A percentile compares a stretch with the other conserved stretches of the same genome.
These are phyloP conservation scores for Lactarius tabidus DNA, from an alignment of 768 basidiomycete genomes.

Conservation along the genomic window DNA sequence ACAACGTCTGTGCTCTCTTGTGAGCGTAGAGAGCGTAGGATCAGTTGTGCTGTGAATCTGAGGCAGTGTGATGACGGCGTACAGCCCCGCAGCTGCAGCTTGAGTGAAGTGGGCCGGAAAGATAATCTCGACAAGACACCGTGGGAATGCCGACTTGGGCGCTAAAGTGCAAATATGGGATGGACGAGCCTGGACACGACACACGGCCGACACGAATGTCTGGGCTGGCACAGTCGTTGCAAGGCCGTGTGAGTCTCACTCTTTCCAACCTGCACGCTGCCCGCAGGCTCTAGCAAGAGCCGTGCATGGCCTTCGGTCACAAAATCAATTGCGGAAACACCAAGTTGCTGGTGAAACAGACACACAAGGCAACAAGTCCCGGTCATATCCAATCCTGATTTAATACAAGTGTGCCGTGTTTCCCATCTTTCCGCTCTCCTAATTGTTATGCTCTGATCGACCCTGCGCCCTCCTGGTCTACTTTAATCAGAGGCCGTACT, in stretches of 20 bases:
- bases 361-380: constrained; percentile 1
- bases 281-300: neutral
- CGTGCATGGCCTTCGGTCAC: neutral
- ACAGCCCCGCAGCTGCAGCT: too few relatives aligned
- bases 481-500: constrained; percentile 3
- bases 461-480: constrained; percentile 5
- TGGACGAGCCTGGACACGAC: neutral
- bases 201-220: neutral
- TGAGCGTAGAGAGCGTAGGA: neutral
- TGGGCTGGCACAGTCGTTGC: neutral
- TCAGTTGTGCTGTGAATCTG: neutral
- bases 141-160: neutral
- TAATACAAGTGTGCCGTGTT: neutral
- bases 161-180: neutral
- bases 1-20: neutral
- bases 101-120: neutral
- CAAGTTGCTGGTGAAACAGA: constrained; percentile 19
- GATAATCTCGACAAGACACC: neutral
- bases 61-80: too few relatives aligned
- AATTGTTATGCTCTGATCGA: constrained; percentile 18
- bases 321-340: neutral
- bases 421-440: neutral
- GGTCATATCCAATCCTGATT: constrained; percentile 9
- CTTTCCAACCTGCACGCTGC: neutral
- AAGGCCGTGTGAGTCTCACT: neutral